phyloP scores from a whole-genome alignment of 352 stramenopile species.

The Phytophthora syringae region DNA sequence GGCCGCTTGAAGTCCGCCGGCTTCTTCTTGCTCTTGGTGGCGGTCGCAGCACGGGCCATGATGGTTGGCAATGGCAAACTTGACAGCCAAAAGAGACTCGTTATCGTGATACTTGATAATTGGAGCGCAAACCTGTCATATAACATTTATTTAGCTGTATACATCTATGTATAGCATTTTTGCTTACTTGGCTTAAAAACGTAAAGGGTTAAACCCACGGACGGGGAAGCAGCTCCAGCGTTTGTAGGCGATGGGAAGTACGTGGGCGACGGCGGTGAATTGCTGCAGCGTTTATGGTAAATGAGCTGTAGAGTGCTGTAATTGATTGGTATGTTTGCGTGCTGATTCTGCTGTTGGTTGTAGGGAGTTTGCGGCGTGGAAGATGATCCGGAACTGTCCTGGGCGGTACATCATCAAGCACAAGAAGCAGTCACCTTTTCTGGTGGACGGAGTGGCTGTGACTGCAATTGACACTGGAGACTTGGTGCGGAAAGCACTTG shows the following conservation, averaged over 20 bases:
- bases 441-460: constrained; percentile 38
- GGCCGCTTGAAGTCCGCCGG: constrained; percentile 87
- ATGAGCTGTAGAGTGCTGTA: neutral
- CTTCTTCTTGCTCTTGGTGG: constrained; percentile 83
- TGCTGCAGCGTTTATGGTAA: constrained; percentile 63
- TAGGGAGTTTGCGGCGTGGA: constrained; percentile 69
- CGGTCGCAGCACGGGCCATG: constrained; percentile 49
- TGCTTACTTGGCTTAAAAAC: no score
- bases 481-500: constrained; percentile 38
- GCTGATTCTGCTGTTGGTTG: constrained; percentile 5
- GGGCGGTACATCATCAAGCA: constrained; percentile 72
- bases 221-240: constrained; percentile 4
- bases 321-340: no score
- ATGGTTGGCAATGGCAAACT: constrained; percentile 38
- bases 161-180: no score
- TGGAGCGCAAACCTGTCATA: no score
- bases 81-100: no score
- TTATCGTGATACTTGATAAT: no score
- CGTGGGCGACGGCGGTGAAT: constrained; percentile 53
- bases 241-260: constrained; percentile 63
- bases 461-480: constrained; percentile 39
- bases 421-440: constrained; percentile 43
- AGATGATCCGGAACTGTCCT: constrained; percentile 78
- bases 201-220: no score
- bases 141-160: no score